These are phyloP conservation scores for Lachancea fermentati DNA, from an alignment of 805 yeast genomes.

Conservation along the genomic window DNA sequence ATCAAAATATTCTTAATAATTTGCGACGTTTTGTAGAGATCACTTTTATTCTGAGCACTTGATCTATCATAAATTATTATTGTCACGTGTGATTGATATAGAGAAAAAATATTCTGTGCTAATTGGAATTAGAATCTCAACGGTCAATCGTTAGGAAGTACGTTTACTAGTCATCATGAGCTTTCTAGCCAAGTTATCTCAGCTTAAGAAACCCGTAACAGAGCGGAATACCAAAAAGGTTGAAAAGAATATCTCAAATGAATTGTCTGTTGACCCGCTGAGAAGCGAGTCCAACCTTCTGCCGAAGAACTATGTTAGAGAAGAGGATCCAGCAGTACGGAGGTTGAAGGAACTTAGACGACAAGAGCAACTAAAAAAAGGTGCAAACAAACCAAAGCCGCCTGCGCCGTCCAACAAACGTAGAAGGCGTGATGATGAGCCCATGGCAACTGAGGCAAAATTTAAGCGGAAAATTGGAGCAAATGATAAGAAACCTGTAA, in stretches of 20 bases:
- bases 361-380: slow-evolving; percentile 42
- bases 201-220: slow-evolving; percentile 20
- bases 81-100: no score
- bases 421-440: slow-evolving; percentile 12
- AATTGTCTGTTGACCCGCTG: slow-evolving; percentile 7
- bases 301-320: slow-evolving; percentile 29
- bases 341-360: slow-evolving; percentile 62
- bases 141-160: no score
- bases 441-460: slow-evolving; percentile 15
- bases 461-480: slow-evolving; percentile 22
- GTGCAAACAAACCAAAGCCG: slow-evolving; percentile 7
- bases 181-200: slow-evolving; percentile 28
- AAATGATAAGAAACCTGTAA: slow-evolving; percentile 5
- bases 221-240: background rate
- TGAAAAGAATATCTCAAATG: slow-evolving; percentile 1
- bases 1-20: no score
- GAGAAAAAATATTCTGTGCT: no score
- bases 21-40: no score
- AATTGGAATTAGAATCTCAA: no score
- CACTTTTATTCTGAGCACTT: no score
- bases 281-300: slow-evolving; percentile 16
- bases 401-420: slow-evolving; percentile 8
- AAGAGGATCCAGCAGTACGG: slow-evolving; percentile 65
- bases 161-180: slow-evolving; percentile 20
- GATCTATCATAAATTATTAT: no score